A percentile compares a stretch with the other conserved stretches of the same genome.
Evolutionary conservation across 2,329 filamentous ascomycete genomes (phyloP).

Genomic region (Fusarium scirpi): DNA sequence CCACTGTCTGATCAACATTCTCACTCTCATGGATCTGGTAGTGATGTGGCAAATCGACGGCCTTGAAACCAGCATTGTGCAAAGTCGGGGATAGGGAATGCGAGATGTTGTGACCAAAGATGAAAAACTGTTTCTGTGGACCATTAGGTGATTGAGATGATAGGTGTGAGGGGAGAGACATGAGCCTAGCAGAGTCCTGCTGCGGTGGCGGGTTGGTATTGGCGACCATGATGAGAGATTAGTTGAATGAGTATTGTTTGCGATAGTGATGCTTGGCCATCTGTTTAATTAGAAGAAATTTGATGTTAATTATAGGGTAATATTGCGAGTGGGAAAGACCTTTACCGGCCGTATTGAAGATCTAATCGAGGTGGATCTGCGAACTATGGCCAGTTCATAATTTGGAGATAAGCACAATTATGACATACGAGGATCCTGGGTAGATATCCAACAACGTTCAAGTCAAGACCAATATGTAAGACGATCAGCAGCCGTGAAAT

Average conservation of each 20-base stretch:
- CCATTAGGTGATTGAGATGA: rapidly evolving
- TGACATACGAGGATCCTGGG: background rate
- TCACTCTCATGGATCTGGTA: conserved; percentile 17
- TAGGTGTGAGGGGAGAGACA: rapidly evolving
- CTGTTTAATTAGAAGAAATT: background rate
- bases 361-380: background rate
- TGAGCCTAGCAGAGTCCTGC: rapidly evolving
- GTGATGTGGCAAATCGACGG: background rate
- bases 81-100: conserved; percentile 13
- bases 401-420: background rate
- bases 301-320: background rate
- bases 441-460: background rate
- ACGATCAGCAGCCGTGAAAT: background rate
- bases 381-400: background rate
- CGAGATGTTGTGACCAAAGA: conserved; percentile 13
- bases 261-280: background rate
- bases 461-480: background rate
- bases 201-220: background rate
- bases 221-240: background rate
- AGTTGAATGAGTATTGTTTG: background rate
- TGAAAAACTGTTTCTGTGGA: background rate
- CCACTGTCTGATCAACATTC: conserved; percentile 7
- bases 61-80: background rate
- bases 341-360: background rate
- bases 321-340: conserved; percentile 8